Base-by-base conservation (phyloP, 805 yeast genomes). In the Saccharomyces paradoxus region DNA sequence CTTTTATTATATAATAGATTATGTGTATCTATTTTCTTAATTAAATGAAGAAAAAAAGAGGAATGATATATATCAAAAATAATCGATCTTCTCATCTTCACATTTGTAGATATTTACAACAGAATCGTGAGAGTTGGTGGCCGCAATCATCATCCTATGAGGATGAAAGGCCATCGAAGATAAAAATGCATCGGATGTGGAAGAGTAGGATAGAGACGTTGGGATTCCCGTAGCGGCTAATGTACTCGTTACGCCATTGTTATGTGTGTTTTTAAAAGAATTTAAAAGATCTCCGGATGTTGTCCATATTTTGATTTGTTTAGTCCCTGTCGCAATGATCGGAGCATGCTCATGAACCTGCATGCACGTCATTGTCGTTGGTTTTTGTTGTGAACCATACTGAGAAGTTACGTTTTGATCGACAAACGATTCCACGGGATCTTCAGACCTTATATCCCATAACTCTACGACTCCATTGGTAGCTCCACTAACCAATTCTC, bases 331-430 rank as follows among this genome's bases (percentile, higher is more conserved):
- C 1, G 91, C 92, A 55, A 94, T 81, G 2, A 94, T 77, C 1
- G 99, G 98, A 0, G 98, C 99, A 71, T 94, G 99, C 64, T 94
- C 99, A 71, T 94, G 99, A 4, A 89, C 81, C 64, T 87, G 86
- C 54, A 89, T 77, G 22, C 89, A 78, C 7, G 94, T 80, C 79
- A 81, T 65, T 1, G 75, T 70, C 1, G 69, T 61, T 41, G 51
- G 24, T 46, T 63, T 52, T 50, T 59, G 50, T 51, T 57, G 29
- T 50, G 56, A 37, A 31, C 56, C 56, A 21, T 69, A 56, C 69
- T 79, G 60, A 9, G 56, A 17, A 3, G 24, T 21, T 9, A 37
- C 63, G 32, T 56, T 74, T 58, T 71, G 75, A n/a, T 87, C 86
- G 24, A 73, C 74, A 72, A 84, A 89, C 0, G 82, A 72, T 5